Base-by-base conservation (phyloP, 495 filamentous ascomycete genomes). In the Monascus purpureus region DNA sequence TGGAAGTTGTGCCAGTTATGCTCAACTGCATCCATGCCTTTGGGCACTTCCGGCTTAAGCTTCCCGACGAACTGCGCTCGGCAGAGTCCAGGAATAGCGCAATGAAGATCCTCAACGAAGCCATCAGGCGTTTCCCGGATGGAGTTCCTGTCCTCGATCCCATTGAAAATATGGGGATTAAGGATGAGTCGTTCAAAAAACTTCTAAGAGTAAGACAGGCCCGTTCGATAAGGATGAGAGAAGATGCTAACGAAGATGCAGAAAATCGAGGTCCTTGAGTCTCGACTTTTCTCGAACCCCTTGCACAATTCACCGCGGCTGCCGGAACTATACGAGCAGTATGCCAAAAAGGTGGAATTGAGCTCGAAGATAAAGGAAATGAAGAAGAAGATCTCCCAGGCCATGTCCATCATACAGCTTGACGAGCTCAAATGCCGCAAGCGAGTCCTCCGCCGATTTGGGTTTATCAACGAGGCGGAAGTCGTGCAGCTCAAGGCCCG, bases 241-340 rank as follows among this genome's bases (percentile, higher is more conserved):
- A 22, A 22, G 9, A 22, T 22, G 20, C 9, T n/a, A n/a, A n/a
- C n/a, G 28, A 14, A 25, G 15, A 20, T 13, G 30, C 32, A 76
- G 68, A 96, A 94, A 73, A 94, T 96, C 36, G 92, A 97, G 50
- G 81, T 94, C 16, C 70, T 96, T 5, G 92, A 97, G 52, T 83
- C 86, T n/a, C 73, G 78, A 17, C 61, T 97, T n/a, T 55, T 94
- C 4, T 59, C 77, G 8, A 94, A 93, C 44, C 84, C 88, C 9
- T 67, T 97, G 17, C 84, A 95, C 54, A 80, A 84, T 39, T 93
- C 87, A 4, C 80, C 85, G 2, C 68, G 84, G 8, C 61, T 97
- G 19, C 66, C 75, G 2, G 75, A 78, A 24, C 63, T 96, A 8
- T 97, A 84, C 61, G 70, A 85, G 18, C 75, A 80, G 50, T 94